A percentile compares a stretch with the other conserved stretches of the same genome.
Conservation (phyloP, 495 filamentous ascomycete species). For the Xylaria venustula region DNA sequence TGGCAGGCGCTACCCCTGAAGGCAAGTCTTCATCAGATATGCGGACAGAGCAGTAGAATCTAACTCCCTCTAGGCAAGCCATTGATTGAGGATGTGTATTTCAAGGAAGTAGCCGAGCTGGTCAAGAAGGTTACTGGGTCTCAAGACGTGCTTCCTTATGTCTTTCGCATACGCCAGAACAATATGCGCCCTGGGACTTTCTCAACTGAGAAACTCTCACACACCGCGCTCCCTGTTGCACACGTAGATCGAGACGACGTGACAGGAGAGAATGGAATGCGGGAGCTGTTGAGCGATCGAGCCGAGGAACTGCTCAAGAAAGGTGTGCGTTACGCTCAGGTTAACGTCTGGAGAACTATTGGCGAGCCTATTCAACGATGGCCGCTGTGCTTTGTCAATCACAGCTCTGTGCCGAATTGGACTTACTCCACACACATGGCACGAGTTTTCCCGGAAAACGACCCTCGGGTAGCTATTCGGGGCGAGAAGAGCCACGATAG, state of each 20-base stretch:
- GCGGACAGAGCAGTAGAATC: not conserved
- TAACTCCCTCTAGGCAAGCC: constrained; percentile 20
- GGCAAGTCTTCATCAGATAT: constrained; percentile 10
- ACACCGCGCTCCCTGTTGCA: constrained; percentile 27
- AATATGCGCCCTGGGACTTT: constrained; percentile 25
- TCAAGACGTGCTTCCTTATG: constrained; percentile 24
- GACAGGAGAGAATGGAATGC: constrained; percentile 54
- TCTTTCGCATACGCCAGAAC: constrained; percentile 31
- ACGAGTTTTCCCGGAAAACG: constrained; percentile 25
- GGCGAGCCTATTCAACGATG: constrained; percentile 27
- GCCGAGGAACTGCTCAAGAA: constrained; percentile 71
- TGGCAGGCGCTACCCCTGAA: constrained; percentile 26
- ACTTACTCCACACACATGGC: constrained; percentile 24
- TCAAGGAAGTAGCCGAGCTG: constrained; percentile 27
- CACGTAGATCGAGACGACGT: constrained; percentile 32
- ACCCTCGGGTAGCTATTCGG: constrained; percentile 26
- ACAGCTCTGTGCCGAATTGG: constrained; percentile 22
- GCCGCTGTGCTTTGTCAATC: constrained; percentile 31
- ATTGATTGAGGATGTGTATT: constrained; percentile 28
- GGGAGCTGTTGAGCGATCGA: constrained; percentile 66
- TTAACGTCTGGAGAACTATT: constrained; percentile 43
- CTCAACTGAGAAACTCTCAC: constrained; percentile 23
- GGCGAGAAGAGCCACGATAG: constrained; percentile 29
- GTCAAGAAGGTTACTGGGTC: constrained; percentile 29
- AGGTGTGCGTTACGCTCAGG: constrained; percentile 64